A percentile compares a stretch with the other conserved stretches of the same genome.
Conservation (phyloP, 352 stramenopile genomes). For the Phytophthora cajani region DNA sequence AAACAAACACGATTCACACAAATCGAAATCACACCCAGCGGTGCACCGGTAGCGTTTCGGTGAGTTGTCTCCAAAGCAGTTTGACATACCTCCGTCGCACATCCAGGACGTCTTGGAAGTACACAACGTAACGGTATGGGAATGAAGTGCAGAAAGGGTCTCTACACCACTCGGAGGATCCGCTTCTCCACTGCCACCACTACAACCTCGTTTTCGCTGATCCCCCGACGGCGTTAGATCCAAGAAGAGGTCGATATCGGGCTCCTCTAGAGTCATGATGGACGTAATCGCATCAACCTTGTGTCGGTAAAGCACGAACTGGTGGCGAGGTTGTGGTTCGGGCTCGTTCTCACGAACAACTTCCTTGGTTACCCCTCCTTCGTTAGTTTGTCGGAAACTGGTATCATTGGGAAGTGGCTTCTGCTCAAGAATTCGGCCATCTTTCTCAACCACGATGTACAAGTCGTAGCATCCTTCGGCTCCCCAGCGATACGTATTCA, state of each 20-base stretch:
- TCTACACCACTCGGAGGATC: slow-evolving; percentile 22
- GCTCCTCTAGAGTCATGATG: slow-evolving; percentile 60
- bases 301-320: slow-evolving; percentile 72
- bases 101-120: slow-evolving; percentile 72
- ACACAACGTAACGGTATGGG: slow-evolving; percentile 56
- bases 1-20: slow-evolving; percentile 69
- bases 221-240: slow-evolving; percentile 40
- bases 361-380: slow-evolving; percentile 1
- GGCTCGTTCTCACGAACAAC: slow-evolving; percentile 20
- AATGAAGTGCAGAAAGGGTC: slow-evolving; percentile 57
- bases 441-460: slow-evolving; percentile 68
- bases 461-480: slow-evolving; percentile 82
- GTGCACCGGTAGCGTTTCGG: slow-evolving; percentile 68
- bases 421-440: slow-evolving; percentile 50
- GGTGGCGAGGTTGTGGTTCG: slow-evolving; percentile 45
- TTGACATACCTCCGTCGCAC: slow-evolving; percentile 65
- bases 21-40: slow-evolving; percentile 75
- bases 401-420: slow-evolving; percentile 53
- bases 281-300: slow-evolving; percentile 51
- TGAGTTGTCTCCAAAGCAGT: slow-evolving; percentile 67
- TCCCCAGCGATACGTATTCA: slow-evolving; percentile 86
- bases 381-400: slow-evolving; percentile 17
- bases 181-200: neutral
- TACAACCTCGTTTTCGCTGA: slow-evolving; percentile 5
- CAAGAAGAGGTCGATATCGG: slow-evolving; percentile 65